Conservation (phyloP, 495 filamentous ascomycete species). For the Baudoinia panamericana region DNA sequence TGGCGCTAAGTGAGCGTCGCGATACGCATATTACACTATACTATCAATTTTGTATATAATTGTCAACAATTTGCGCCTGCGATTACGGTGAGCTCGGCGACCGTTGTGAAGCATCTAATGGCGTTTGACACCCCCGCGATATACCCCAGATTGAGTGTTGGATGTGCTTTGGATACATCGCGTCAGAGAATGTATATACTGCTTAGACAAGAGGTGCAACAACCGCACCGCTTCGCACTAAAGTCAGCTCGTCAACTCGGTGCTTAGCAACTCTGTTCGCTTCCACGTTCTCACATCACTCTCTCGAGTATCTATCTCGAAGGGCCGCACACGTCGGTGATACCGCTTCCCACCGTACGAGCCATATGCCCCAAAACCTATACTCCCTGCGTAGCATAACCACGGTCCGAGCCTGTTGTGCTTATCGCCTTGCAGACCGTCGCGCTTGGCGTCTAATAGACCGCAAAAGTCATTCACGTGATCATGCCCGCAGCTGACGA, state of each 20-base stretch:
- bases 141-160: constrained; percentile 12
- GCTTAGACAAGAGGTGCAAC: constrained; percentile 10
- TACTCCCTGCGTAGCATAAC: constrained; percentile 94
- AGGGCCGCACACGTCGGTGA: constrained; percentile 30
- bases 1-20: not conserved
- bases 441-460: constrained; percentile 53
- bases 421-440: not conserved
- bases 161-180: constrained; percentile 5
- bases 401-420: constrained; percentile 51
- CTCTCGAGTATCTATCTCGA: constrained; percentile 29
- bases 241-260: constrained; percentile 30
- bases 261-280: constrained; percentile 29
- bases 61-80: not conserved
- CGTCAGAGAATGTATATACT: constrained; percentile 1
- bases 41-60: not conserved
- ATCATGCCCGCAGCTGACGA: constrained; percentile 86
- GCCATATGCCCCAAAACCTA: constrained; percentile 83
- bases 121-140: constrained; percentile 12
- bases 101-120: constrained; percentile 8
- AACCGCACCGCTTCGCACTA: constrained; percentile 27
- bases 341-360: constrained; percentile 51
- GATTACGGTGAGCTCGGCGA: not conserved
- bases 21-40: not conserved
- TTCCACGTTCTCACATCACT: constrained; percentile 30
- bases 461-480: constrained; percentile 68